A percentile compares a stretch with the other conserved stretches of the same genome.
phyloP scores from a whole-genome alignment of 768 basidiomycete species.

The Leccinum rimulosum region DNA sequence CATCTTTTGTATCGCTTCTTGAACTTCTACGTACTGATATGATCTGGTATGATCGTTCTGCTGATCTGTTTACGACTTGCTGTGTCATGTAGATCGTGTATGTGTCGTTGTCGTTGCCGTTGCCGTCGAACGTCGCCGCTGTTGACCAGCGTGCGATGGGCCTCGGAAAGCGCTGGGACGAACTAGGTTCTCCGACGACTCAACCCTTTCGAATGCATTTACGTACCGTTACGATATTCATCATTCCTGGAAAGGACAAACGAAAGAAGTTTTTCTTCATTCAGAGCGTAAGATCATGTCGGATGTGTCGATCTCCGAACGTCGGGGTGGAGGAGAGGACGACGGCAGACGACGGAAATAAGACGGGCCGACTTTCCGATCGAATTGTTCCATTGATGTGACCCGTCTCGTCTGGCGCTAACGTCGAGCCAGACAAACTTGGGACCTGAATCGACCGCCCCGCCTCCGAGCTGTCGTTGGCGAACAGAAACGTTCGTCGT shows the following conservation, averaged over 20 bases:
- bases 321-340: neutral
- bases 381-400: neutral
- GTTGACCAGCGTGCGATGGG: neutral
- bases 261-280: neutral
- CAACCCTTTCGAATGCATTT: neutral
- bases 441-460: no score
- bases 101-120: neutral
- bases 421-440: neutral
- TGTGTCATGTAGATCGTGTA: neutral
- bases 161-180: neutral
- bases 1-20: neutral
- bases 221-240: neutral
- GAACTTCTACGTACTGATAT: neutral
- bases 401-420: neutral
- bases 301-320: neutral
- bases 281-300: neutral
- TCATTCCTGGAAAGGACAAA: neutral
- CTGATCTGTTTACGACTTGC: constrained; percentile 1
- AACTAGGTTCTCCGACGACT: neutral
- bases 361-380: neutral
- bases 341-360: neutral
- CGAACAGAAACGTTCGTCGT: neutral
- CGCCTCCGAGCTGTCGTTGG: neutral
- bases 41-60: neutral
- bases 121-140: neutral